Evolutionary conservation across 768 basidiomycete genomes (phyloP).

Genomic region (Lactifluus subvellereus): DNA sequence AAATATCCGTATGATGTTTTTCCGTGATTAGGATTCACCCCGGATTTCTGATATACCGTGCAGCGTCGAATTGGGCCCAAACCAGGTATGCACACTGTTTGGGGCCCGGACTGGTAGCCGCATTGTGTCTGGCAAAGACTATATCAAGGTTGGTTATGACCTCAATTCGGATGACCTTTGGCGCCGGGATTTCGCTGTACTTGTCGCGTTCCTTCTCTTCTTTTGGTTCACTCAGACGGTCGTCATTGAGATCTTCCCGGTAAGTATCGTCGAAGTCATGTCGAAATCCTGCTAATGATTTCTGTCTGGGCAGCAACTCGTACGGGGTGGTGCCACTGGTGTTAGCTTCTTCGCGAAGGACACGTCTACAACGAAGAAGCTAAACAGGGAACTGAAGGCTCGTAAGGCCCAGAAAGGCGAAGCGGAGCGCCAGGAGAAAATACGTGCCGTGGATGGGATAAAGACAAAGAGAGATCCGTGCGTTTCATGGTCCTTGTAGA

Average conservation of each 20-base stretch:
- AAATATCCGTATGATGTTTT: constrained; percentile 53
- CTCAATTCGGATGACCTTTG: constrained; percentile 52
- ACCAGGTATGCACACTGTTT: constrained; percentile 74
- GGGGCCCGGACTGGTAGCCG: constrained; percentile 54
- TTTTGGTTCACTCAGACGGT: constrained; percentile 68
- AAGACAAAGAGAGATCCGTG: constrained; percentile 51
- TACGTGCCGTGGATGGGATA: constrained; percentile 20
- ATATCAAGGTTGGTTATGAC: constrained; percentile 57
- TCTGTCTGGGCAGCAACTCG: constrained; percentile 35
- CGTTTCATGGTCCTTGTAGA: constrained; percentile 25
- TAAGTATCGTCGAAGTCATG: constrained; percentile 32
- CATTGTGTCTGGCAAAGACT: constrained; percentile 74
- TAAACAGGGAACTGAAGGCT: constrained; percentile 48
- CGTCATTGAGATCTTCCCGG: constrained; percentile 54
- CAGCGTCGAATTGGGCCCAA: constrained; percentile 64
- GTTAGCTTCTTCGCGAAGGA: constrained; percentile 59
- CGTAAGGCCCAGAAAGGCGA: constrained; percentile 36
- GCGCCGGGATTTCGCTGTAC: constrained; percentile 65
- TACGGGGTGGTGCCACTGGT: constrained; percentile 48
- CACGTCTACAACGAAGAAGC: constrained; percentile 45
- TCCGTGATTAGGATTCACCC: background rate
- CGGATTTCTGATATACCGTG: background rate
- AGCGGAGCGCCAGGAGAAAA: constrained; percentile 31
- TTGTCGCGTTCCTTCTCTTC: constrained; percentile 61
- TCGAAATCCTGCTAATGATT: constrained; percentile 25